These are phyloP conservation scores for Buddleja alternifolia DNA, from an alignment of 257 asterid species.

Conservation along the genomic window DNA sequence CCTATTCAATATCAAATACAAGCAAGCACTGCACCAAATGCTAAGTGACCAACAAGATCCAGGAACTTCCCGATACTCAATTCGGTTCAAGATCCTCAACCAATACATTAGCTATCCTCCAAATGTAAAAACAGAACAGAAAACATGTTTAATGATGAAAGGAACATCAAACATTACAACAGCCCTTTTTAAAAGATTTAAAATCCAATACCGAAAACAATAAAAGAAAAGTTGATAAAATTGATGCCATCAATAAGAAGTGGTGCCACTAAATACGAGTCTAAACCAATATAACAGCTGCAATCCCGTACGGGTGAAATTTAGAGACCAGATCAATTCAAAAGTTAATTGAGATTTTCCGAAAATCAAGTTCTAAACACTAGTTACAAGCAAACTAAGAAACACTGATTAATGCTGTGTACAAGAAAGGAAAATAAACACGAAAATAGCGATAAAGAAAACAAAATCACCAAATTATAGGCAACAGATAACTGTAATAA, in stretches of 20 bases:
- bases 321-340: background rate
- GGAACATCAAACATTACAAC: background rate
- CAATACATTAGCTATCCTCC: background rate
- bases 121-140: background rate
- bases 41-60: background rate
- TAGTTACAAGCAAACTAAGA: background rate
- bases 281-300: conserved; percentile 4
- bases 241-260: background rate
- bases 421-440: background rate
- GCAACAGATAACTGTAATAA: background rate
- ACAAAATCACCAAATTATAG: background rate
- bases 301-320: background rate
- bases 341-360: conserved; percentile 11
- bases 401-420: background rate
- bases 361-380: background rate
- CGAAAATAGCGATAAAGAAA: background rate
- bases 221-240: background rate
- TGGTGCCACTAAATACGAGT: background rate
- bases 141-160: background rate
- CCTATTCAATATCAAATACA: conserved; percentile 13
- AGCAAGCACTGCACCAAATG: background rate
- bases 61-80: background rate
- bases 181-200: background rate
- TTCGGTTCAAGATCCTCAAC: conserved; percentile 8
- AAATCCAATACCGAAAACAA: background rate